These are phyloP conservation scores for Myotisia sp. DNA, from an alignment of 2,329 filamentous ascomycete genomes.

Conservation along the genomic window DNA sequence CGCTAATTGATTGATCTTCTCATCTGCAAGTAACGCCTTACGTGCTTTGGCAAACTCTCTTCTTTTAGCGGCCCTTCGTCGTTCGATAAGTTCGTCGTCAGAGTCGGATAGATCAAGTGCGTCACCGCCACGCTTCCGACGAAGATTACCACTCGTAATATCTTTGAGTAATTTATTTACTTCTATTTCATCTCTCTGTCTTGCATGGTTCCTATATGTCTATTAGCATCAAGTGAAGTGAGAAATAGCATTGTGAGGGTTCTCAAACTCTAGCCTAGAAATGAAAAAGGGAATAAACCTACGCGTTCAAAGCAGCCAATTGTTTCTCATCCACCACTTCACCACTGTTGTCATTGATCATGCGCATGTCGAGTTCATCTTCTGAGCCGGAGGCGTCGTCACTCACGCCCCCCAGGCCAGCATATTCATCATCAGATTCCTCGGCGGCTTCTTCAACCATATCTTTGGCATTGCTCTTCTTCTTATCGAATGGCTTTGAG, in stretches of 20 bases:
- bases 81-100: conserved; percentile 64
- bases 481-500: conserved; percentile 56
- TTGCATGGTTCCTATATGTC: conserved; percentile 54
- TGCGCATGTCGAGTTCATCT: conserved; percentile 62
- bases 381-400: conserved; percentile 72
- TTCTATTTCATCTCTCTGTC: conserved; percentile 67
- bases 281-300: conserved; percentile 33
- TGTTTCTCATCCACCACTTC: conserved; percentile 67
- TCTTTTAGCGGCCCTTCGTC: conserved; percentile 64
- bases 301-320: conserved; percentile 79
- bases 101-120: conserved; percentile 80
- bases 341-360: conserved; percentile 75
- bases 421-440: conserved; percentile 97
- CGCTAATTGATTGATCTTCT: conserved; percentile 79
- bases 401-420: conserved; percentile 76
- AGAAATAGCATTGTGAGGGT: background rate
- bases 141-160: conserved; percentile 74
- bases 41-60: conserved; percentile 84
- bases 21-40: conserved; percentile 72
- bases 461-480: conserved; percentile 71
- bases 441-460: conserved; percentile 89
- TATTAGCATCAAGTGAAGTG: background rate
- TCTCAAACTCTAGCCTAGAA: background rate
- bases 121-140: conserved; percentile 62
- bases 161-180: conserved; percentile 87